Evolutionary conservation across 2,329 filamentous ascomycete species (phyloP).

Genomic region (Aspergillus awamori): DNA sequence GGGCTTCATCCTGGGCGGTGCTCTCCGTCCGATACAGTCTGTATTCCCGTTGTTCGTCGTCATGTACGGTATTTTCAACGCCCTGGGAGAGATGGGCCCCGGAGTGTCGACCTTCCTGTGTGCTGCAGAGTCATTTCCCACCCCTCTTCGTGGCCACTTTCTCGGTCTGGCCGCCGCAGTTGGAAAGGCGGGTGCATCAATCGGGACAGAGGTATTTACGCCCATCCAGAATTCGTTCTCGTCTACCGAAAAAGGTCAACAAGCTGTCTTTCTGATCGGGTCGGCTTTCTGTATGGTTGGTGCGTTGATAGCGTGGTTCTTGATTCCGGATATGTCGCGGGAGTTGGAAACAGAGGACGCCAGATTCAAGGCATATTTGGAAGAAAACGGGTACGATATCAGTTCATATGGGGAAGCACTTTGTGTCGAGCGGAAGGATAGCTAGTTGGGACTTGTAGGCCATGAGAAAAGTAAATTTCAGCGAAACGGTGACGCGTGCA

Average conservation of each 20-base stretch:
- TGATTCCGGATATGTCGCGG: constrained; percentile 51
- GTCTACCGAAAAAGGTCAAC: constrained; percentile 49
- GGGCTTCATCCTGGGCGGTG: constrained; percentile 56
- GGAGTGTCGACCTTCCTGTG: constrained; percentile 46
- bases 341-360: constrained; percentile 51
- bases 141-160: constrained; percentile 54
- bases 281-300: constrained; percentile 54
- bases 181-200: constrained; percentile 55
- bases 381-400: constrained; percentile 46
- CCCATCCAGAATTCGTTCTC: constrained; percentile 53
- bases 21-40: constrained; percentile 48
- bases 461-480: no score
- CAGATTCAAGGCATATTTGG: constrained; percentile 49
- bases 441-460: no score
- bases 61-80: constrained; percentile 55
- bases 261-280: constrained; percentile 56
- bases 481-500: no score
- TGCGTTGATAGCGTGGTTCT: constrained; percentile 47
- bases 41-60: constrained; percentile 56
- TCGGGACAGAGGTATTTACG: constrained; percentile 56
- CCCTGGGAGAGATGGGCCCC: constrained; percentile 55
- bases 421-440: constrained; percentile 7
- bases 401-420: constrained; percentile 14
- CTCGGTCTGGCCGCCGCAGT: constrained; percentile 53
- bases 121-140: constrained; percentile 55